Evolutionary conservation across 2,329 filamentous ascomycete genomes (phyloP).

Genomic region (Clonostachys sp.): DNA sequence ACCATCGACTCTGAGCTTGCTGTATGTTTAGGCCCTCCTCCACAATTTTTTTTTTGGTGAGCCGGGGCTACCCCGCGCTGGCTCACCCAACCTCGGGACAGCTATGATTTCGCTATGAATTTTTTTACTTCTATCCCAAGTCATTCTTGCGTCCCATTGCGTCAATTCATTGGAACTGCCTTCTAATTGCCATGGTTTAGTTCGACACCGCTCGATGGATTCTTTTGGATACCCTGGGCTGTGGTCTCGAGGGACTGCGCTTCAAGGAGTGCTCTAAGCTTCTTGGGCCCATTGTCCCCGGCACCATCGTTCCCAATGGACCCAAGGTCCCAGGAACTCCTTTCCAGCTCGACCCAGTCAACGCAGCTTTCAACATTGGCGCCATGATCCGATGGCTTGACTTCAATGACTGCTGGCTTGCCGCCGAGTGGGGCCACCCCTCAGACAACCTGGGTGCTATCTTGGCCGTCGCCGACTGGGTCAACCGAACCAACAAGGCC

Average conservation of each 20-base stretch:
- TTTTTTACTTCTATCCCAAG: no score
- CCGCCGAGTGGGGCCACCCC: slow-evolving; percentile 97
- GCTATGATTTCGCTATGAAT: background rate
- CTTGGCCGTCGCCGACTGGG: slow-evolving; percentile 94
- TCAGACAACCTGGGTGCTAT: slow-evolving; percentile 98
- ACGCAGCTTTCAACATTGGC: slow-evolving; percentile 97
- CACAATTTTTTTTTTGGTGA: background rate
- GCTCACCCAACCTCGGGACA: no score
- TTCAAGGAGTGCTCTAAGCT: slow-evolving; percentile 97
- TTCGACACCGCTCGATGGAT: slow-evolving; percentile 96
- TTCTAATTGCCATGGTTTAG: slow-evolving; percentile 33
- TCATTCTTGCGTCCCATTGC: no score
- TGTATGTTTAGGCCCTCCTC: slow-evolving; percentile 48
- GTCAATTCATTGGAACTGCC: slow-evolving; percentile 3
- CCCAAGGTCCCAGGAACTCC: slow-evolving; percentile 86
- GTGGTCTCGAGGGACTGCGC: slow-evolving; percentile 88
- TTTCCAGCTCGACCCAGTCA: slow-evolving; percentile 92
- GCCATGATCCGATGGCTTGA: slow-evolving; percentile 99
- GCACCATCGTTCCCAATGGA: slow-evolving; percentile 87
- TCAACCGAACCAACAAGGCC: slow-evolving; percentile 80
- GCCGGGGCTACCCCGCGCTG: background rate
- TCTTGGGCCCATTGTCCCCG: slow-evolving; percentile 85
- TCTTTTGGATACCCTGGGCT: slow-evolving; percentile 94
- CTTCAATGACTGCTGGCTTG: slow-evolving; percentile 99
- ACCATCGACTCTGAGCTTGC: slow-evolving; percentile 87